Evolutionary conservation across 495 filamentous ascomycete genomes (phyloP).

Genomic region (Hamigera avellanea): DNA sequence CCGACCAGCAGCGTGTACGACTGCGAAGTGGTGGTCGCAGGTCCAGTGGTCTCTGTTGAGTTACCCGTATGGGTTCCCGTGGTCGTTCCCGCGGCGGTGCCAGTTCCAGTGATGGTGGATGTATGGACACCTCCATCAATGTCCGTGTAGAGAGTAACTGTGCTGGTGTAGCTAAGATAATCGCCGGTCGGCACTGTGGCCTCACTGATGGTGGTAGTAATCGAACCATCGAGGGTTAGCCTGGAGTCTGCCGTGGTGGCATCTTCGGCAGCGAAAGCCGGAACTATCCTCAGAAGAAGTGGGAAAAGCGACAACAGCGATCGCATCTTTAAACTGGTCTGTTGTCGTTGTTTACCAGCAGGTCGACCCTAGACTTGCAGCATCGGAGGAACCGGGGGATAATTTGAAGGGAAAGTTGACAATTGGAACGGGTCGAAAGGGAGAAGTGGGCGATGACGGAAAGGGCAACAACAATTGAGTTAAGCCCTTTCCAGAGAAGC

Average conservation of each 20-base stretch:
- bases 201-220: conserved; percentile 13
- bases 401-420: too few relatives aligned
- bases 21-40: conserved; percentile 18
- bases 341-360: too few relatives aligned
- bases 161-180: conserved; percentile 30
- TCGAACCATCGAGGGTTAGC: conserved; percentile 12
- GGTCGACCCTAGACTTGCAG: too few relatives aligned
- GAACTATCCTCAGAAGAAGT: not conserved
- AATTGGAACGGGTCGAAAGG: too few relatives aligned
- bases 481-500: too few relatives aligned
- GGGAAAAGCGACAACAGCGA: not conserved
- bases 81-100: conserved; percentile 8
- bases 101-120: not conserved
- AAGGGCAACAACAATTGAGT: too few relatives aligned
- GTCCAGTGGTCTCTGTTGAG: conserved; percentile 12
- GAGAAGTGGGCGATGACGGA: too few relatives aligned
- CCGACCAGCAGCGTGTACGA: conserved; percentile 30
- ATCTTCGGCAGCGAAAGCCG: not conserved
- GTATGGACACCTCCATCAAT: not conserved
- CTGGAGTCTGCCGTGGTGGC: conserved; percentile 3
- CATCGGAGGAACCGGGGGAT: too few relatives aligned
- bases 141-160: conserved; percentile 15
- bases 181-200: conserved; percentile 21
- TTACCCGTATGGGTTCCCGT: conserved; percentile 19
- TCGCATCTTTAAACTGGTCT: not conserved